Evolutionary conservation across 164 flowering plant genomes (phyloP).

Genomic region (Vitis cinerea): DNA sequence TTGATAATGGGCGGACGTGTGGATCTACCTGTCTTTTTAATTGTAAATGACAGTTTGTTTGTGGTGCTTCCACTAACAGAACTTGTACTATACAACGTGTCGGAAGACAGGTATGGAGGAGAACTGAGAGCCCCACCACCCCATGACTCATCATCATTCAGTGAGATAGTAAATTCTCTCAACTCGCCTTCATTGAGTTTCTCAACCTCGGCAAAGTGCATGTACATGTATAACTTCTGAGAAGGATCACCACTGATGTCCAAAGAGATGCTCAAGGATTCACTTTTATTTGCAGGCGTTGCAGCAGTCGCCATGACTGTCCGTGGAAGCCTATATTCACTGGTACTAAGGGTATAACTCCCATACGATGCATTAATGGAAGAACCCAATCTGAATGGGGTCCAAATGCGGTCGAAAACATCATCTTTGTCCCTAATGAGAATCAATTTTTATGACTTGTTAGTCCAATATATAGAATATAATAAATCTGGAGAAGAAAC

Average conservation of each 20-base stretch:
- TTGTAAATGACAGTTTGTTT: background rate
- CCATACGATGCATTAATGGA: background rate
- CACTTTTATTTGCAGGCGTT: constrained; percentile 9
- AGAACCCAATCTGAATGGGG: background rate
- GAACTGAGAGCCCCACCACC: no score
- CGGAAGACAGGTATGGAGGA: no score
- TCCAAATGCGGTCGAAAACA: constrained; percentile 36
- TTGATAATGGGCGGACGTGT: constrained; percentile 50
- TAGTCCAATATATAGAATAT: no score
- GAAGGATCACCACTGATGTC: constrained; percentile 4
- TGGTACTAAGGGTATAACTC: background rate
- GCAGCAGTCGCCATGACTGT: constrained; percentile 31
- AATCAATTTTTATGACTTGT: no score
- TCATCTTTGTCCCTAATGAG: constrained; percentile 29
- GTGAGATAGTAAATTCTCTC: constrained; percentile 29
- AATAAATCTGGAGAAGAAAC: no score
- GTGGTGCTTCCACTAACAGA: background rate
- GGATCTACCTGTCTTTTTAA: constrained; percentile 21
- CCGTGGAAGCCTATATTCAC: background rate
- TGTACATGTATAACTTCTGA: constrained; percentile 15
- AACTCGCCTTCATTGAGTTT: constrained; percentile 15
- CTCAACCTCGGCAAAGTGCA: constrained; percentile 45
- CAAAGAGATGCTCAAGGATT: constrained; percentile 17
- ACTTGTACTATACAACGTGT: background rate
- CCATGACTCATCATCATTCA: background rate